Evolutionary conservation across 306 rosid species (phyloP).

Genomic region (Boehmeria nivea): DNA sequence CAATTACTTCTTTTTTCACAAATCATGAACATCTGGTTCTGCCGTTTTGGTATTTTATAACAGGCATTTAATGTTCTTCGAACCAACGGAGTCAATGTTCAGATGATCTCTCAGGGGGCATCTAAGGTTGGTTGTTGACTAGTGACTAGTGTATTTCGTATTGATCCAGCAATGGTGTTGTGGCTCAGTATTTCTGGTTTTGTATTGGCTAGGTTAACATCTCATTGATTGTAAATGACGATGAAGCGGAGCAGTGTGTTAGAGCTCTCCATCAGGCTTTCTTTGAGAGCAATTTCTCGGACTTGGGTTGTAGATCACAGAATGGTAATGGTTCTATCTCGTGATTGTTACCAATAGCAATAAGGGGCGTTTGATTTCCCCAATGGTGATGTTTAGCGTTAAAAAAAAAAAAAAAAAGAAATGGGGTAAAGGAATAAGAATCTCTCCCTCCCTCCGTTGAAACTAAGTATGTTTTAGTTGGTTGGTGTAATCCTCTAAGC

Average conservation of each 20-base stretch:
- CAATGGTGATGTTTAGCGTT: background rate
- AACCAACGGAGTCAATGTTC: slow-evolving; percentile 77
- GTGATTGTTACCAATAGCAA: slow-evolving; percentile 12
- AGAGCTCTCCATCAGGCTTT: slow-evolving; percentile 74
- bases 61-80: slow-evolving; percentile 84
- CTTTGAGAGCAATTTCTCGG: slow-evolving; percentile 44
- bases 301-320: slow-evolving; percentile 28
- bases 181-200: slow-evolving; percentile 8
- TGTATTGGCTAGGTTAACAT: slow-evolving; percentile 62
- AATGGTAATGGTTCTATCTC: slow-evolving; percentile 35
- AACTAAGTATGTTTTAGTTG: too few species aligned
- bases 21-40: too few species aligned
- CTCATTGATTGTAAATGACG: slow-evolving; percentile 80
- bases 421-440: too few species aligned
- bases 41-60: slow-evolving; percentile 19
- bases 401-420: background rate
- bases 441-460: too few species aligned
- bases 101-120: slow-evolving; percentile 98
- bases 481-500: too few species aligned
- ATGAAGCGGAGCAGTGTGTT: slow-evolving; percentile 81
- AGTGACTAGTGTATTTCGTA: too few species aligned
- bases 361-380: slow-evolving; percentile 11
- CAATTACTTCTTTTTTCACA: background rate
- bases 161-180: too few species aligned
- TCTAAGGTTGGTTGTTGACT: slow-evolving; percentile 68